phyloP scores from a whole-genome alignment of 2,329 filamentous ascomycete genomes.

The Cladorrhinum sp. region DNA sequence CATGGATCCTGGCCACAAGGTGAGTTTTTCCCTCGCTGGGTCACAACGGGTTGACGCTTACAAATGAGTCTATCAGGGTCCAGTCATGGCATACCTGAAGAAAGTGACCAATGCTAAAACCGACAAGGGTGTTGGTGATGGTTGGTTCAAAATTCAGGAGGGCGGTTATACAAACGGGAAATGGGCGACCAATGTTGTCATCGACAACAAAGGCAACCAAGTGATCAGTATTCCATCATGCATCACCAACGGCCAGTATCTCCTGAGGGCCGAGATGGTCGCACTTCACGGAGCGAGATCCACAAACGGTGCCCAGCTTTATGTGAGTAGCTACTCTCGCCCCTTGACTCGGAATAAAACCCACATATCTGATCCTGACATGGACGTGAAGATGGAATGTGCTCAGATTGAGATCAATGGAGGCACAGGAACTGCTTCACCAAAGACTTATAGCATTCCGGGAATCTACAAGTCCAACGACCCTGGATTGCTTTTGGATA shows the following conservation, averaged over 20 bases:
- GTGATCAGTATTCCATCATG: conserved; percentile 48
- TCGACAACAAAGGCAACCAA: conserved; percentile 45
- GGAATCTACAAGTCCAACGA: conserved; percentile 38
- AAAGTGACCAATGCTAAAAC: conserved; percentile 42
- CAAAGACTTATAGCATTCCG: conserved; percentile 36
- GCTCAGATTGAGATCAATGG: conserved; percentile 38
- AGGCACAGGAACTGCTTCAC: conserved; percentile 30
- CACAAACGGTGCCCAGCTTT: conserved; percentile 43
- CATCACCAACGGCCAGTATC: conserved; percentile 53
- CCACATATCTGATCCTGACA: neutral
- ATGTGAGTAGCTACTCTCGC: conserved; percentile 30
- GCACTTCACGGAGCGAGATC: conserved; percentile 50
- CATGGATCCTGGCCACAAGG: conserved; percentile 48
- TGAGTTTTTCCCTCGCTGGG: too few species aligned
- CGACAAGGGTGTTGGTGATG: conserved; percentile 34
- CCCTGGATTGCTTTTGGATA: conserved; percentile 36
- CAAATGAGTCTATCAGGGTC: conserved; percentile 36
- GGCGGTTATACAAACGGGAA: conserved; percentile 35
- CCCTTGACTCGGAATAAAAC: too few species aligned
- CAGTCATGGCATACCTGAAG: conserved; percentile 47
- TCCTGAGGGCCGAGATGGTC: conserved; percentile 56
- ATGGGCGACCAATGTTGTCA: conserved; percentile 38
- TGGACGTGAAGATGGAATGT: conserved; percentile 34
- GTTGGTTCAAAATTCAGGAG: conserved; percentile 38
- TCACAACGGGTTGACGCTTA: too few species aligned